Conservation (phyloP, 2,329 filamentous ascomycete species). For the Aspergillus felis region DNA sequence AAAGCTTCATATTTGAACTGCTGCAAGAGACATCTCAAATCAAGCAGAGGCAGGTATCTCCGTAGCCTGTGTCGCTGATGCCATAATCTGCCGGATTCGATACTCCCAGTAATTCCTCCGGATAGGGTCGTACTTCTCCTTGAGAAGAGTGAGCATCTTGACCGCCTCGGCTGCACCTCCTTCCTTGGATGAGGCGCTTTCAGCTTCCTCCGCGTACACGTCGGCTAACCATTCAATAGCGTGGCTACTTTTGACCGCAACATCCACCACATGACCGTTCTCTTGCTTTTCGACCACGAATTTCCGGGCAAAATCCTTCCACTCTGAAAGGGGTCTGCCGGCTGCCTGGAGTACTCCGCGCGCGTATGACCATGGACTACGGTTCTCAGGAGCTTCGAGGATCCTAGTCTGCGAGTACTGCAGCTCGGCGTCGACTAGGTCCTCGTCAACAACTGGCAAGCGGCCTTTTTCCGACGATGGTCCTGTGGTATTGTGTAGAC, state of each 20-base stretch:
- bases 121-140: constrained; percentile 85
- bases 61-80: constrained; percentile 1
- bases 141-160: constrained; percentile 68
- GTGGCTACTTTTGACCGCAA: constrained; percentile 56
- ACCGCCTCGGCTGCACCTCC: constrained; percentile 53
- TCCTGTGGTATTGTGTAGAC: constrained; percentile 28
- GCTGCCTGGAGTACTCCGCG: constrained; percentile 69
- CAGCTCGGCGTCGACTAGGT: constrained; percentile 70
- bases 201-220: constrained; percentile 38
- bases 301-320: constrained; percentile 52
- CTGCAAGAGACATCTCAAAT: constrained; percentile 1
- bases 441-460: constrained; percentile 51
- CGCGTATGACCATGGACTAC: constrained; percentile 91
- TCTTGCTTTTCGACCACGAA: constrained; percentile 52
- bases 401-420: constrained; percentile 71
- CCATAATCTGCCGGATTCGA: constrained; percentile 50
- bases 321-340: constrained; percentile 45
- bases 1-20: not conserved
- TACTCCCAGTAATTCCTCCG: constrained; percentile 91
- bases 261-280: constrained; percentile 21
- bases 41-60: constrained; percentile 17
- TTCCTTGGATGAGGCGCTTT: constrained; percentile 42
- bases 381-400: constrained; percentile 80
- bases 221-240: constrained; percentile 52
- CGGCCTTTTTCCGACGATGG: constrained; percentile 25